Evolutionary conservation across 176 grass and related monocot genomes (phyloP), one percentile per base, ranked within the genome.

Genomic region (Themeda triandra): DNA sequence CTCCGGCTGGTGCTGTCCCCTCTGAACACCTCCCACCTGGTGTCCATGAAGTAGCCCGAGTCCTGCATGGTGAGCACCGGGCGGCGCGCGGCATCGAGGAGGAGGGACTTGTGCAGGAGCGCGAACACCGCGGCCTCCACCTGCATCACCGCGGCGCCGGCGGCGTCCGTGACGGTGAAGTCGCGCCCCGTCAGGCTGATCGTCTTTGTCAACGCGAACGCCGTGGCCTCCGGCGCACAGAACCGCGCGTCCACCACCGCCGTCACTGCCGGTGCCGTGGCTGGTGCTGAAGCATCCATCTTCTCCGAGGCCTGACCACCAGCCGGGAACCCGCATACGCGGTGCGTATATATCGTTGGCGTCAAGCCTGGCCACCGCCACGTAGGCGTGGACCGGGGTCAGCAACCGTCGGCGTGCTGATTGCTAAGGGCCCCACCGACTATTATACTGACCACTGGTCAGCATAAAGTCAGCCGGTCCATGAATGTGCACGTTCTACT

Each of bases 151-250:
- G 78, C 75, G 30, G 63, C 76, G 72, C 91, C 83, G 41, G 37
- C 62, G 15, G 15, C 77, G 69, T 96, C 88, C 4, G 72, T 92
- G 18, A 92, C 83, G 28, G 77, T 40, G 92, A 86, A 93, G 48
- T 90, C 83, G 46, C 15, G 86, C 7, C 77, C 86, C 2, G 81
- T 74, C 45, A 66, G 1, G 78, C 75, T 88, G 49, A 92, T 30
- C 29, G 70, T 89, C 86, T 87, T 92, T 24, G 86, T 85, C 69
- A 93, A 77, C 44, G 65, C 77, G 44, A 96, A 81, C 46, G 78
- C 80, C 44, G 86, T 87, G 12, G 63, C 70, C 21, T 51, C 85
- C 13, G 80, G 66, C 63, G 59, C 27, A 28, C 93, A 95, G 83
- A 80, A 92, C 54, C 86, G 71, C 27, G 10, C 66, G 62, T 80